Conservation (phyloP, 768 basidiomycete species). For the Hysterangium stoloniferum region DNA sequence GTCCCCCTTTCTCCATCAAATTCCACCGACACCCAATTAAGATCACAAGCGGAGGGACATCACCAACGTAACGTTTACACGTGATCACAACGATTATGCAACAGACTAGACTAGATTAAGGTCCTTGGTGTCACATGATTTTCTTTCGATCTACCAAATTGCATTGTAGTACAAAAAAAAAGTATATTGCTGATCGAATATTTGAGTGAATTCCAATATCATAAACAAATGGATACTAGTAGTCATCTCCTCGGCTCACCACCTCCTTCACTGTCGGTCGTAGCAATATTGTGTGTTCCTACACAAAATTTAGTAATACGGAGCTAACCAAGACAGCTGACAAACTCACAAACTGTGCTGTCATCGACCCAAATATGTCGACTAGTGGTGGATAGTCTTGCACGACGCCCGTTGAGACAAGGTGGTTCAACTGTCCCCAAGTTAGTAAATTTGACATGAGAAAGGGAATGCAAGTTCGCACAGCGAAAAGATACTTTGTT, state of each 20-base stretch:
- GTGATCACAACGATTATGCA: no score
- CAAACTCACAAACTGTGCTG: constrained; percentile 76
- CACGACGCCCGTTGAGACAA: constrained; percentile 84
- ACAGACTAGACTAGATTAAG: no score
- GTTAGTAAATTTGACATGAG: background rate
- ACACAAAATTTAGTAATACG: constrained; percentile 8
- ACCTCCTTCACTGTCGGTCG: constrained; percentile 83
- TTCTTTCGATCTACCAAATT: background rate
- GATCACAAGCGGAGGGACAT: no score
- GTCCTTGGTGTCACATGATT: background rate
- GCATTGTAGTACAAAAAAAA: constrained; percentile 4
- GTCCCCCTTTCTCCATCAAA: no score
- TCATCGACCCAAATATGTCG: constrained; percentile 82
- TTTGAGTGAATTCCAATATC: no score
- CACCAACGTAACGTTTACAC: no score
- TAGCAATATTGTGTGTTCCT: constrained; percentile 83
- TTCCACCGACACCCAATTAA: no score
- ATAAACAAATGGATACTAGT: no score
- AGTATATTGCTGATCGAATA: no score
- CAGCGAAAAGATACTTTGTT: constrained; percentile 87
- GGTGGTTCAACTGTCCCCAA: constrained; percentile 63
- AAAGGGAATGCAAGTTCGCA: constrained; percentile 28
- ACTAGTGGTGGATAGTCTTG: constrained; percentile 89
- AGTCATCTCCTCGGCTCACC: constrained; percentile 79
- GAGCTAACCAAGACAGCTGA: constrained; percentile 1